phyloP scores from a whole-genome alignment of 768 basidiomycete genomes.

The Naganishia antarctica region DNA sequence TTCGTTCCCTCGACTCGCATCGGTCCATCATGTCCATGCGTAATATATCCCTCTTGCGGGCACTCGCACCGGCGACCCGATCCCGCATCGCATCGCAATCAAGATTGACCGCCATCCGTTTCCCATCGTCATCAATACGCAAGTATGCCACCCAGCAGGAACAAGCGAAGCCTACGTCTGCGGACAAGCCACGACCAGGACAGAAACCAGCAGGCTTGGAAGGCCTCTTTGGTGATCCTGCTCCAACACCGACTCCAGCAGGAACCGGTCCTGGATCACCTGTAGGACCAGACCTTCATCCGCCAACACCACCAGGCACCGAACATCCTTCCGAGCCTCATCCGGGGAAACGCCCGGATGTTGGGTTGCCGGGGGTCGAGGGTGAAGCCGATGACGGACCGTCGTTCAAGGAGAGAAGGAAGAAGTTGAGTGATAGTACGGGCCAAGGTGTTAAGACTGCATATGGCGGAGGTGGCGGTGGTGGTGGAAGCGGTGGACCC shows the following conservation, averaged over 20 bases:
- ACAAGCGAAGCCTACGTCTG: neutral
- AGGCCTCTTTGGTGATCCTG: conserved; percentile 10
- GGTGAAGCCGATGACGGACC: conserved; percentile 28
- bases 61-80: conserved; percentile 15
- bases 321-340: conserved; percentile 39
- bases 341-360: conserved; percentile 38
- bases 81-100: neutral
- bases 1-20: neutral
- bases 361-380: conserved; percentile 27
- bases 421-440: conserved; percentile 36
- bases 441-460: conserved; percentile 36
- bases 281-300: conserved; percentile 27
- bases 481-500: conserved; percentile 35
- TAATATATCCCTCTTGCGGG: conserved; percentile 12
- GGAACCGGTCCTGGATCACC: conserved; percentile 28
- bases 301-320: conserved; percentile 39
- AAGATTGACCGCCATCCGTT: neutral
- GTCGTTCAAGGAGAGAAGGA: conserved; percentile 31
- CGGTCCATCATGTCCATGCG: conserved; percentile 16
- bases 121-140: conserved; percentile 4
- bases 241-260: conserved; percentile 12
- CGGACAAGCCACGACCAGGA: neutral
- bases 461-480: conserved; percentile 40
- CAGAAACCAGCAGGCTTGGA: conserved; percentile 22
- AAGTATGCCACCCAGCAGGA: conserved; percentile 10